These are phyloP conservation scores for Aspergillus sp. DNA, from an alignment of 2,329 filamentous ascomycete species.

Conservation along the genomic window DNA sequence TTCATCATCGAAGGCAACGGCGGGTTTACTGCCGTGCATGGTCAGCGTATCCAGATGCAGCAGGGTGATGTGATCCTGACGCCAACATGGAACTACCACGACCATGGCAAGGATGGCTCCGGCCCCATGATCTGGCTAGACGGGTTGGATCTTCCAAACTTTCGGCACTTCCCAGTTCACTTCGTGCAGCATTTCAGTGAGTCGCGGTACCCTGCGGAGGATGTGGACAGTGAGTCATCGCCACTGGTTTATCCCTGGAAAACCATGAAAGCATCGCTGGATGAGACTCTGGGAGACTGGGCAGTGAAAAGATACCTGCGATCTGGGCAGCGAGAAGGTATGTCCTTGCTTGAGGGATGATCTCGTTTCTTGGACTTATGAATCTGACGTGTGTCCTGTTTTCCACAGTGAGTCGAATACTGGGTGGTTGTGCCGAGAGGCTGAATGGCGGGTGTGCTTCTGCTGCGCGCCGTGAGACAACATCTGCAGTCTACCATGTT, in stretches of 20 bases:
- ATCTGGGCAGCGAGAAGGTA: slow-evolving; percentile 36
- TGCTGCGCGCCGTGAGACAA: slow-evolving; percentile 47
- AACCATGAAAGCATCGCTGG: slow-evolving; percentile 46
- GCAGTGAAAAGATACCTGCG: slow-evolving; percentile 34
- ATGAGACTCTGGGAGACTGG: slow-evolving; percentile 33
- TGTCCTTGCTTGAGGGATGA: neutral
- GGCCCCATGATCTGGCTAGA: slow-evolving; percentile 60
- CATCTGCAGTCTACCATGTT: slow-evolving; percentile 56
- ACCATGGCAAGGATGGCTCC: slow-evolving; percentile 59
- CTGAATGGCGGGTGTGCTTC: slow-evolving; percentile 41
- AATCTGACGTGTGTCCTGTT: no score
- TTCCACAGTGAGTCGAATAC: slow-evolving; percentile 44
- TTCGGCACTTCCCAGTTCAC: slow-evolving; percentile 52
- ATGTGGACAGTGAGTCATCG: slow-evolving; percentile 41
- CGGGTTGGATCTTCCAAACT: slow-evolving; percentile 55
- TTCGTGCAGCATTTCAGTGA: slow-evolving; percentile 55
- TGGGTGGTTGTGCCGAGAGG: slow-evolving; percentile 51
- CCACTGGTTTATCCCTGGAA: slow-evolving; percentile 52
- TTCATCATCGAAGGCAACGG: slow-evolving; percentile 58
- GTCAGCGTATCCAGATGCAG: slow-evolving; percentile 52
- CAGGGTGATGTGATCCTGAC: slow-evolving; percentile 59
- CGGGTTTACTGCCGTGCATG: slow-evolving; percentile 59
- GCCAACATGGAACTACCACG: slow-evolving; percentile 60
- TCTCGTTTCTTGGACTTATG: no score
- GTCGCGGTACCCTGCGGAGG: slow-evolving; percentile 51